phyloP scores from a whole-genome alignment of 2,329 filamentous ascomycete species.

The Grosmannia serpens region DNA sequence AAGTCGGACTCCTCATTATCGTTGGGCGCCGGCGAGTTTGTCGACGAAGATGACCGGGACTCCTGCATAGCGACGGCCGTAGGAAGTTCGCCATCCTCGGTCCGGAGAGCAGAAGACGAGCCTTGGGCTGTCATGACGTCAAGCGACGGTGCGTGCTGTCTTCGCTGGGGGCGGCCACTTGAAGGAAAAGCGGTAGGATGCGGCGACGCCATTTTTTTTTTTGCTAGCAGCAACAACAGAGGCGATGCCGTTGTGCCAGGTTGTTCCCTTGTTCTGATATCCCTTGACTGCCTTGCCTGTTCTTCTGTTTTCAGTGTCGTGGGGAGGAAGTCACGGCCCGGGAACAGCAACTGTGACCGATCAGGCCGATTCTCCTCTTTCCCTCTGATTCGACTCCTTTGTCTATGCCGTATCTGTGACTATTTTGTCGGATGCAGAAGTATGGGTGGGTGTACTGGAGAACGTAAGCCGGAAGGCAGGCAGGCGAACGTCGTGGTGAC shows the following conservation, averaged over 20 bases:
- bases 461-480: background rate
- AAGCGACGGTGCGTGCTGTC: slow-evolving; percentile 12
- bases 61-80: slow-evolving; percentile 24
- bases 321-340: background rate
- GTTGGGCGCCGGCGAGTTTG: slow-evolving; percentile 61
- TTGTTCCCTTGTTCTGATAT: background rate
- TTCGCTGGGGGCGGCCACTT: background rate
- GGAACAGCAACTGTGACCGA: background rate
- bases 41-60: slow-evolving; percentile 53
- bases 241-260: background rate
- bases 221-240: background rate
- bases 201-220: slow-evolving; percentile 8
- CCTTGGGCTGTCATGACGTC: slow-evolving; percentile 14
- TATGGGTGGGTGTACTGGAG: background rate
- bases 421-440: background rate
- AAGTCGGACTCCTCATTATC: slow-evolving; percentile 92
- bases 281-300: background rate
- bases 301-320: background rate
- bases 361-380: background rate
- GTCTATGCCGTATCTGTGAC: background rate
- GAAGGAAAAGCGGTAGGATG: background rate
- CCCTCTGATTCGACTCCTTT: background rate
- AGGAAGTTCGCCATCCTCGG: slow-evolving; percentile 20
- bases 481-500: background rate
- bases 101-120: slow-evolving; percentile 10